Evolutionary conservation across 805 yeast species (phyloP), one percentile per base, ranked within the genome.

Genomic region (Saturnispora silvae): DNA sequence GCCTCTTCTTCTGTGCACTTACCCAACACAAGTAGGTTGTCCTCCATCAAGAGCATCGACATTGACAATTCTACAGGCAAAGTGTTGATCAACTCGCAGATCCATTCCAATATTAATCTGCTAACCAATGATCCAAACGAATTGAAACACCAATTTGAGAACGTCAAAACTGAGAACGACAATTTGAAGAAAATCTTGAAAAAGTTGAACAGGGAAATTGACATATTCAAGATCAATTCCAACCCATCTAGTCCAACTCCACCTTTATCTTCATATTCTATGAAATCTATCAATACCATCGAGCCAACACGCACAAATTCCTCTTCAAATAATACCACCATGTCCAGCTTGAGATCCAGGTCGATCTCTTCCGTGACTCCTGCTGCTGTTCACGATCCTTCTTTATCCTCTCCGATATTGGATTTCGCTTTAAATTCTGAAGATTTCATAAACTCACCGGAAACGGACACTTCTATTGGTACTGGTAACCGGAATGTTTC

Each of bases 91-190:
- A 53, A 57, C 38, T 51, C 63, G 2, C 60, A 57, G 29, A 59
- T 59, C 20, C 64, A 59, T 40, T 57, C 63, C 8, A 57, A 59
- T 45, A 55, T 59, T 28, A 52, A 59, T 37, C 44, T 59, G 11
- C 44, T 47, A 27, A 52, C 61, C 8, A 53, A 57, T 36, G 52
- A 51, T 39, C 50, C 48, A 32, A 34, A 40, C 14, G 64, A 58
- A 34, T 37, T 65, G 34, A 58, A 60, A 31, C 42, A 45, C 31
- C 68, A 66, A 45, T 42, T 66, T n/a, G 65, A 63, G 35, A 53
- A 51, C 30, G 68, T 66, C 5, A 56, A 65, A 3, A 59, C 60
- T 37, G 71, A 66, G 47, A 66, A 66, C 44, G 63, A 59, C 35
- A 65, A 64, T 41, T 49, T 66, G 40, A 63, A 64, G 42, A 63